Evolutionary conservation across 352 stramenopile genomes (phyloP), one percentile per base, ranked within the genome.

Genomic region (Pythium folliculosum): DNA sequence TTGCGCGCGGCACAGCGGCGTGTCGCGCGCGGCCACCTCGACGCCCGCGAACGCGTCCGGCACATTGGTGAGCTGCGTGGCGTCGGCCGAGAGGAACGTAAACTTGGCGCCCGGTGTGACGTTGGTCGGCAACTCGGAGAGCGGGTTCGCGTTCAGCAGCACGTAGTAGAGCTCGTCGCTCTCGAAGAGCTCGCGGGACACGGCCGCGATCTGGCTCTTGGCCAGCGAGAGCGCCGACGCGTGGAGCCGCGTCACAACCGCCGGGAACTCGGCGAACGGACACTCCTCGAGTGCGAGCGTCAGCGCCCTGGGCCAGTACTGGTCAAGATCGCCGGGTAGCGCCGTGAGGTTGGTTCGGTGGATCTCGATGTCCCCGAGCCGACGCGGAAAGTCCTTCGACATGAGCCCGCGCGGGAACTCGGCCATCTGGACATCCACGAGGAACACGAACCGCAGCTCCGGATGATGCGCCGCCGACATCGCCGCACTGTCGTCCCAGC

Each of bases 321-420:
- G 9, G 51, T 83, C 60, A 2, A 89, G 53, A 43, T 86, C 60
- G 1, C 71, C 25, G 0, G 81, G 78, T 8, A 86, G 44, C 7
- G 60, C 6, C 5, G 55, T 56, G 2, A 89, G 56, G 21, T 82
- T 84, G 19, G 65, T 75, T 38, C 64, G 62, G 3, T n/a, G 65
- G 37, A 86, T 69, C 37, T 73, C 70, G 14, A 88, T 55, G 22
- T 82, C 50, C 2, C 53, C 50, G 2, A 86, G 67, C 0, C 32
- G 38, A 0, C 22, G 45, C 1, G 81, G 76, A 35, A 86, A 86
- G 60, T 76, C 59, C 0, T 13, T 30, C 5, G 75, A 67, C n/a
- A 77, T 51, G 14, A 88, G 59, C 1, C 75, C 81, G 1, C 51
- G 47, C 4, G 79, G 79, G 27, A 90, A 69, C 6, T 32, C 25